Evolutionary conservation across 352 stramenopile species (phyloP).

Genomic region (Pythium dissimile): DNA sequence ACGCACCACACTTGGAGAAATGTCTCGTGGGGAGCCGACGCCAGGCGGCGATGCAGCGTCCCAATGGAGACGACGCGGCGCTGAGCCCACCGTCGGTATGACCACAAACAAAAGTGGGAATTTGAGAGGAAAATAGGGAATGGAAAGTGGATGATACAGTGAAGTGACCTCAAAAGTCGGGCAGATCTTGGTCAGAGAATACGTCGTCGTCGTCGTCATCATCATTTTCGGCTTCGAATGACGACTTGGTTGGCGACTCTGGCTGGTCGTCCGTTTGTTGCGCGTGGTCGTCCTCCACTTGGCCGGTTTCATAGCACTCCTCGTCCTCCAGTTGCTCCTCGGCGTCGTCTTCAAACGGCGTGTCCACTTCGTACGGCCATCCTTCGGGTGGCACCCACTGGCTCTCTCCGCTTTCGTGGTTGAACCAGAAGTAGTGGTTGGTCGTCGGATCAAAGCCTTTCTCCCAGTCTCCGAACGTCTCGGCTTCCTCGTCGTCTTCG

Average conservation of each 20-base stretch:
- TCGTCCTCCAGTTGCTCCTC: conserved; percentile 19
- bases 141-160: too few species aligned
- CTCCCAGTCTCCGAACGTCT: conserved; percentile 82
- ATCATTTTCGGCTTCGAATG: conserved; percentile 44
- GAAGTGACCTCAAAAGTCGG: conserved; percentile 17
- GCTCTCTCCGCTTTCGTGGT: conserved; percentile 73
- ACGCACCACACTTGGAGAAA: conserved; percentile 72
- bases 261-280: conserved; percentile 10
- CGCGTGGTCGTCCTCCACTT: background rate
- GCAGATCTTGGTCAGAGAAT: conserved; percentile 48
- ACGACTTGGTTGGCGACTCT: conserved; percentile 24
- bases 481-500: conserved; percentile 69
- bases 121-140: background rate
- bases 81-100: background rate
- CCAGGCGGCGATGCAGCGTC: conserved; percentile 21
- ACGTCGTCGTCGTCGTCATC: conserved; percentile 56
- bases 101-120: background rate
- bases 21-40: conserved; percentile 57
- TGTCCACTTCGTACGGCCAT: conserved; percentile 71
- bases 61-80: conserved; percentile 15
- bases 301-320: conserved; percentile 11
- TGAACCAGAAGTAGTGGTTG: conserved; percentile 90
- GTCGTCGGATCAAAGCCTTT: conserved; percentile 79
- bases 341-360: conserved; percentile 48
- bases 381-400: conserved; percentile 73